Conservation (phyloP, 768 basidiomycete species). For the Tricholoma sp. region DNA sequence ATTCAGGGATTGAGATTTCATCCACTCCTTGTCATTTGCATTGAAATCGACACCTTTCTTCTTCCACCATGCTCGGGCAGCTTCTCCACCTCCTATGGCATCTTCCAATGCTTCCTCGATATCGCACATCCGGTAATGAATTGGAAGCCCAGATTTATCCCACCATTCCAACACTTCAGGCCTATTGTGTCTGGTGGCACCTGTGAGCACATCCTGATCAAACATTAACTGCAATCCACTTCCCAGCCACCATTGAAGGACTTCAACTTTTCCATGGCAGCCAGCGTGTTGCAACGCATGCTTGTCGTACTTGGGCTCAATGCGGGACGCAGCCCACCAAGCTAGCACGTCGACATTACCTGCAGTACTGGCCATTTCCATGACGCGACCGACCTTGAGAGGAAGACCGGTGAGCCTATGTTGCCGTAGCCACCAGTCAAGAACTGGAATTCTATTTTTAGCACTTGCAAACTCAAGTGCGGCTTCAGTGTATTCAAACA, state of each 20-base stretch:
- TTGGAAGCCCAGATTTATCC: slow-evolving; percentile 70
- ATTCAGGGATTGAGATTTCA: slow-evolving; percentile 75
- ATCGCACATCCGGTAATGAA: slow-evolving; percentile 88
- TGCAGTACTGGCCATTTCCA: slow-evolving; percentile 80
- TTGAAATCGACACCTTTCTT: slow-evolving; percentile 78
- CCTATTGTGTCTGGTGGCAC: slow-evolving; percentile 77
- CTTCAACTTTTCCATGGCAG: slow-evolving; percentile 73
- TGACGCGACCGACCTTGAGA: slow-evolving; percentile 77
- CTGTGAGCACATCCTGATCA: slow-evolving; percentile 73
- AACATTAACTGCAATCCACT: slow-evolving; percentile 74
- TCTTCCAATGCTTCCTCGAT: slow-evolving; percentile 90
- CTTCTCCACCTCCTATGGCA: slow-evolving; percentile 74
- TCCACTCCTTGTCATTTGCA: slow-evolving; percentile 84
- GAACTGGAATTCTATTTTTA: slow-evolving; percentile 68
- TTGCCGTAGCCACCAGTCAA: slow-evolving; percentile 81
- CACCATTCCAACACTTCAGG: slow-evolving; percentile 87
- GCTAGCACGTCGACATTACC: slow-evolving; percentile 72
- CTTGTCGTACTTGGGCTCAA: slow-evolving; percentile 75
- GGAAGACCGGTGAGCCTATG: slow-evolving; percentile 43
- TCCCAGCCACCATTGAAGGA: slow-evolving; percentile 79
- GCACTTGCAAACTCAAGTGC: slow-evolving; percentile 77
- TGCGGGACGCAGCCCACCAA: slow-evolving; percentile 80
- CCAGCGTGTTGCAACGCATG: slow-evolving; percentile 75
- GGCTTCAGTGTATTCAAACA: slow-evolving; percentile 72
- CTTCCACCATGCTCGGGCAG: slow-evolving; percentile 77